phyloP scores from a whole-genome alignment of 345 rosid genomes.

The Ceriops tagal region DNA sequence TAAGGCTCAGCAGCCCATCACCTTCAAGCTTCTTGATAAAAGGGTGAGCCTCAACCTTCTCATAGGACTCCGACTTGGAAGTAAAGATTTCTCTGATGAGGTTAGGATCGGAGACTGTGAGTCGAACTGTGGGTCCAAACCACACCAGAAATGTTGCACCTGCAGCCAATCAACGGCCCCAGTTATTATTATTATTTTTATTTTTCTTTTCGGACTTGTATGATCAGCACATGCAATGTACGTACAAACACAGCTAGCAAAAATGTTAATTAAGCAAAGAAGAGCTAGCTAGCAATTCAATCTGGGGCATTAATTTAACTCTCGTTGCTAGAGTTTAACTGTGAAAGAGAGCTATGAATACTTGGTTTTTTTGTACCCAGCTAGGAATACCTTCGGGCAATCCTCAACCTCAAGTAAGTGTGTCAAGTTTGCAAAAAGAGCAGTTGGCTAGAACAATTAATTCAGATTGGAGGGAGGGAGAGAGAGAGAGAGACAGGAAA shows the following conservation, averaged over 20 bases:
- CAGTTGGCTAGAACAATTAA: conserved; percentile 32
- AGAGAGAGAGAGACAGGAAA: conserved; percentile 7
- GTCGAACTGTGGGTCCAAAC: conserved; percentile 45
- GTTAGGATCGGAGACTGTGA: conserved; percentile 41
- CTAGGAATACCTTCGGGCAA: conserved; percentile 2
- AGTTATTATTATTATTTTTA: not conserved
- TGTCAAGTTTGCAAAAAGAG: conserved; percentile 45
- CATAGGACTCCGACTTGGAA: conserved; percentile 35
- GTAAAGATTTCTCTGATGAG: conserved; percentile 42
- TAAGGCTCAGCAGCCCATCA: conserved; percentile 32
- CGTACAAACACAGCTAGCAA: too few species aligned
- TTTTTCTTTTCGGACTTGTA: too few species aligned
- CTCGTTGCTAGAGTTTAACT: too few species aligned
- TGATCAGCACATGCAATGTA: too few species aligned
- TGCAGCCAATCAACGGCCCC: conserved; percentile 6
- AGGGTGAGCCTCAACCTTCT: conserved; percentile 29
- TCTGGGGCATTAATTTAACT: too few species aligned
- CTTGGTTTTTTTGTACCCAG: conserved; percentile 5
- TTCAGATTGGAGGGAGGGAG: conserved; percentile 20
- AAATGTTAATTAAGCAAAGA: not conserved
- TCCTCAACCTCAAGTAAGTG: conserved; percentile 31
- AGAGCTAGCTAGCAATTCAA: too few species aligned
- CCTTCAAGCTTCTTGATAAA: conserved; percentile 28
- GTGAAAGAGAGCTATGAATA: not conserved
- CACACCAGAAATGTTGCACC: conserved; percentile 47